phyloP scores from a whole-genome alignment of 495 filamentous ascomycete genomes.

The Cryomyces minteri region DNA sequence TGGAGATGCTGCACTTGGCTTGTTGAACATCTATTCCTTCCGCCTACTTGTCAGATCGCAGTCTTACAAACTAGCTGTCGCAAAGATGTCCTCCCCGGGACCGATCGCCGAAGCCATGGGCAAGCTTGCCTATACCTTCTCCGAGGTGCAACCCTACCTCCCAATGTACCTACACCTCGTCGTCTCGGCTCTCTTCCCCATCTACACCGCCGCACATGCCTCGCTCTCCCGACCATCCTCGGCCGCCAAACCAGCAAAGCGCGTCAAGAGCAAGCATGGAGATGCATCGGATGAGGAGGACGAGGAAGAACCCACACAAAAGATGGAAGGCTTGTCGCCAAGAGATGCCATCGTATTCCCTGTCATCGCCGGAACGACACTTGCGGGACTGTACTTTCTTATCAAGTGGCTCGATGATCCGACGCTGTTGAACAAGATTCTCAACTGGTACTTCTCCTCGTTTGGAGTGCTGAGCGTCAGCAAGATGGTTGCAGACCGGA shows the following conservation, averaged over 20 bases:
- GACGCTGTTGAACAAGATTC: constrained; percentile 59
- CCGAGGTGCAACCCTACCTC: constrained; percentile 32
- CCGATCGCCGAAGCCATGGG: not conserved
- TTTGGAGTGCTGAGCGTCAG: constrained; percentile 60
- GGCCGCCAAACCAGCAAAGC: constrained; percentile 42
- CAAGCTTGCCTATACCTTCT: constrained; percentile 27
- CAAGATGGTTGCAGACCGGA: constrained; percentile 45
- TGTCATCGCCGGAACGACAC: constrained; percentile 51
- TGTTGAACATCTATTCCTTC: no score
- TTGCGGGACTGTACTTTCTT: constrained; percentile 68
- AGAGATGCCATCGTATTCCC: constrained; percentile 80
- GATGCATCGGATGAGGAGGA: constrained; percentile 34
- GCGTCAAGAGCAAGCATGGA: constrained; percentile 4
- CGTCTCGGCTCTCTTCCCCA: constrained; percentile 48
- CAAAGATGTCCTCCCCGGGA: not conserved
- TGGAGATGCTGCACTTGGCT: no score
- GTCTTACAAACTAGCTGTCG: no score
- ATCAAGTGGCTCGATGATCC: constrained; percentile 82
- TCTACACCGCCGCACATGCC: constrained; percentile 52
- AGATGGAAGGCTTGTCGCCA: constrained; percentile 58
- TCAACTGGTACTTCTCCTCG: constrained; percentile 69
- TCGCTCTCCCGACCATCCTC: constrained; percentile 61
- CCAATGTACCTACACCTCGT: constrained; percentile 51
- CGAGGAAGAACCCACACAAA: constrained; percentile 24
- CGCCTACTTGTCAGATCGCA: no score